These are phyloP conservation scores for Coriolopsis trogii DNA, from an alignment of 1,284 basidiomycete genomes.

Conservation along the genomic window DNA sequence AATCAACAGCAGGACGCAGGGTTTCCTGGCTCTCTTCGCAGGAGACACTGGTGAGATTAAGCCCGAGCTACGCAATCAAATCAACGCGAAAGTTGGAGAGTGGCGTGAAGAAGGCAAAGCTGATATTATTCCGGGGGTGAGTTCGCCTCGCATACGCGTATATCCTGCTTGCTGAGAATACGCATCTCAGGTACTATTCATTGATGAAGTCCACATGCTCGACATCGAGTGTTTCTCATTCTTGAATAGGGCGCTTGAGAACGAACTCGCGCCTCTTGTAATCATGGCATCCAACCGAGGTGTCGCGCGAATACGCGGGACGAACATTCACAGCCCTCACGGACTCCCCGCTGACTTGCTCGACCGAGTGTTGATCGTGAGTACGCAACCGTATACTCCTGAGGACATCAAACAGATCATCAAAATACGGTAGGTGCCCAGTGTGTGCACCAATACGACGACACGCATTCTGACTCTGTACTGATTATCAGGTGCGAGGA, in stretches of 20 bases:
- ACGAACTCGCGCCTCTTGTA: constrained; percentile 91
- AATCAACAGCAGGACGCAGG: constrained; percentile 98
- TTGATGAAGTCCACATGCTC: constrained; percentile 98
- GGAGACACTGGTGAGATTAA: constrained; percentile 99
- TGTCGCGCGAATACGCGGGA: constrained; percentile 93
- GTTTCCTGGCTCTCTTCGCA: constrained; percentile 76
- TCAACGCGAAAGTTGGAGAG: constrained; percentile 95
- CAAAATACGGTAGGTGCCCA: constrained; percentile 75
- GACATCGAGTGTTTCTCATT: constrained; percentile 99
- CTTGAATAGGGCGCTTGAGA: constrained; percentile 94
- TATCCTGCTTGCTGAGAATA: neutral
- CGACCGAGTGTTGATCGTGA: constrained; percentile 95
- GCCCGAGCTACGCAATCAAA: constrained; percentile 94
- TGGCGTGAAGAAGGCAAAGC: constrained; percentile 99
- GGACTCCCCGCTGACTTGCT: constrained; percentile 94
- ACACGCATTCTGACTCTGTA: neutral
- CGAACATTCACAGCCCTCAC: constrained; percentile 92
- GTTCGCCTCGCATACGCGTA: constrained; percentile 34
- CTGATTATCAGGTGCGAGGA: constrained; percentile 91
- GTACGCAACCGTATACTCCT: constrained; percentile 86
- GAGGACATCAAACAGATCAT: constrained; percentile 93
- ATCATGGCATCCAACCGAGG: constrained; percentile 99
- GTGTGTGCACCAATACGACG: neutral
- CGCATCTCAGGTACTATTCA: constrained; percentile 77
- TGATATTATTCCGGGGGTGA: constrained; percentile 94